Percentiles rank a stretch among this genome's conserved stretches.
These are phyloP conservation scores for Blastocystis sp. DNA, from an alignment of 352 stramenopile genomes.

Conservation along the genomic window DNA sequence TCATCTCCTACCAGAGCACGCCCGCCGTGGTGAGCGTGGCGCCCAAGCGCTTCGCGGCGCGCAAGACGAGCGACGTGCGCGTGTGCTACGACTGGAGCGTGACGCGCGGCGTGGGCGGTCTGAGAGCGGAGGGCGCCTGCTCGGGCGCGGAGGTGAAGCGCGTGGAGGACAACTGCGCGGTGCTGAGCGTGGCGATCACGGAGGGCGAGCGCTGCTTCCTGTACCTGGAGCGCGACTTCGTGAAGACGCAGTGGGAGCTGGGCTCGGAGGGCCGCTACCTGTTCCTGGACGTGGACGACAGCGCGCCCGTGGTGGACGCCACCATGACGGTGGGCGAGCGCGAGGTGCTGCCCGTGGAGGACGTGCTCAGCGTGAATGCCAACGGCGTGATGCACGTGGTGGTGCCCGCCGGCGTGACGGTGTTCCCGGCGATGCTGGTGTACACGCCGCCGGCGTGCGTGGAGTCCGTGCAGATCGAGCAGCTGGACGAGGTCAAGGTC, in stretches of 20 bases:
- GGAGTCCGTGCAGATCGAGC: neutral
- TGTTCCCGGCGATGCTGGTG: neutral
- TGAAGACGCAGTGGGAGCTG: conserved; percentile 40
- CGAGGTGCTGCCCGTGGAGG: neutral
- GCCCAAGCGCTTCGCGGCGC: neutral
- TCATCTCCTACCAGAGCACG: conserved; percentile 43
- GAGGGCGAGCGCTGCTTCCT: conserved; percentile 42
- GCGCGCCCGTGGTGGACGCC: neutral
- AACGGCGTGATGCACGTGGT: neutral
- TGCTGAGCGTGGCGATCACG: conserved; percentile 13
- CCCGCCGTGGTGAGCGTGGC: conserved; percentile 10
- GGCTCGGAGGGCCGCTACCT: conserved; percentile 25
- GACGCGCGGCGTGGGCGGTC: conserved; percentile 3
- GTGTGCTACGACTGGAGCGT: conserved; percentile 60
- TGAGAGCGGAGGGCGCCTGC: neutral
- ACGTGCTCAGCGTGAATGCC: conserved; percentile 18
- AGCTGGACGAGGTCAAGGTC: conserved; percentile 16
- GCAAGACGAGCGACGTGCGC: neutral
- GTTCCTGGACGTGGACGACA: conserved; percentile 49
- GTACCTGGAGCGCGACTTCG: conserved; percentile 63
- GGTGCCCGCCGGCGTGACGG: neutral
- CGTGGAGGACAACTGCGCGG: conserved; percentile 13
- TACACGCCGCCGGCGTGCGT: neutral
- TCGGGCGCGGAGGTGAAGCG: conserved; percentile 1
- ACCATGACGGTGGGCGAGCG: conserved; percentile 1